Conservation (phyloP, 805 yeast species). For the Candida gorgasii region DNA sequence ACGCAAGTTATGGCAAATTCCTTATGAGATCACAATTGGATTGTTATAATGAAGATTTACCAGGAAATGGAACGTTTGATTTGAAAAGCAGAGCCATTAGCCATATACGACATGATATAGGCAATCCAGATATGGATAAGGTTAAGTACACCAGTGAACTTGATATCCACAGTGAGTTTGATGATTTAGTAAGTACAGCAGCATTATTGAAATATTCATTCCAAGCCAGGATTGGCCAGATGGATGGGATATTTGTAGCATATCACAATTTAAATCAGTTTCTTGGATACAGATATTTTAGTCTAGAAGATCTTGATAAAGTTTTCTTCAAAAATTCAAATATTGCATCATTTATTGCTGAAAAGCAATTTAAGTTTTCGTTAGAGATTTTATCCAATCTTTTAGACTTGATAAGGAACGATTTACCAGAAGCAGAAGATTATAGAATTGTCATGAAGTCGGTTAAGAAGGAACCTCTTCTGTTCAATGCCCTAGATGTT, state of each 20-base stretch:
- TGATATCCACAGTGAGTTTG: constrained; percentile 46
- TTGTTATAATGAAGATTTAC: constrained; percentile 71
- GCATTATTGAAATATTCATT: constrained; percentile 81
- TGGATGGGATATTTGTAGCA: constrained; percentile 95
- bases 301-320: constrained; percentile 68
- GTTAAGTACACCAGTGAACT: constrained; percentile 8
- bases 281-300: constrained; percentile 89
- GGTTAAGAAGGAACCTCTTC: constrained; percentile 6
- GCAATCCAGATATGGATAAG: constrained; percentile 53
- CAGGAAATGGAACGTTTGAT: constrained; percentile 92
- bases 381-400: constrained; percentile 48
- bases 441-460: constrained; percentile 14
- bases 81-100: constrained; percentile 89
- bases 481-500: constrained; percentile 19
- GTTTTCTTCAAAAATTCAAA: constrained; percentile 25
- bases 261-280: constrained; percentile 79
- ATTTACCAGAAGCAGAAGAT: constrained; percentile 18
- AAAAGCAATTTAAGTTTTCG: constrained; percentile 65
- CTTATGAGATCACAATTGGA: constrained; percentile 90
- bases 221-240: constrained; percentile 92
- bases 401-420: constrained; percentile 27
- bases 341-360: constrained; percentile 55
- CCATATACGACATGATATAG: constrained; percentile 76
- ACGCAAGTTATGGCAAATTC: constrained; percentile 66
- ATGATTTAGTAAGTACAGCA: constrained; percentile 68